Evolutionary conservation across 2,329 filamentous ascomycete genomes (phyloP).

Genomic region (Sphaerulina vaccinii): DNA sequence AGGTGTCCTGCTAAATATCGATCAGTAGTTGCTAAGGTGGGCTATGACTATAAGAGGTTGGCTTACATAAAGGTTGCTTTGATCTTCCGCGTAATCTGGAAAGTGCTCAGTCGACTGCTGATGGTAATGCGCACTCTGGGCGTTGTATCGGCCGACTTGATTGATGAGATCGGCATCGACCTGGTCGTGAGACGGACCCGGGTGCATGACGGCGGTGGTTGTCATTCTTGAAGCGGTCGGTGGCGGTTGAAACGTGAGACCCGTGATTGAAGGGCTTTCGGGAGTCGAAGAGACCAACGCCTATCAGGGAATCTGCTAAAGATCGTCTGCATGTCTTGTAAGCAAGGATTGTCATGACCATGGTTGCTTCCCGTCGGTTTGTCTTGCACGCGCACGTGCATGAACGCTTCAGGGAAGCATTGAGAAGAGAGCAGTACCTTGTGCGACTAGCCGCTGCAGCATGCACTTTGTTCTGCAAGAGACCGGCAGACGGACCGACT

Average conservation of each 20-base stretch:
- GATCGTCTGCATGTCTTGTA: slow-evolving; percentile 37
- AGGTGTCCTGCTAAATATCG: slow-evolving; percentile 28
- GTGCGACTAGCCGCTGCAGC: slow-evolving; percentile 33
- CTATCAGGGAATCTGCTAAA: slow-evolving; percentile 19
- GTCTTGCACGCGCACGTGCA: slow-evolving; percentile 33
- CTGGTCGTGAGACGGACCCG: slow-evolving; percentile 25
- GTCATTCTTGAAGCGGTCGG: slow-evolving; percentile 27
- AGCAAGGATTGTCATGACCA: slow-evolving; percentile 32
- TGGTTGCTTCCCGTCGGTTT: slow-evolving; percentile 30
- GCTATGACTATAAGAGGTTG: not conserved
- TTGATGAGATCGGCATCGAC: slow-evolving; percentile 39
- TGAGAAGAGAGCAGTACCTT: slow-evolving; percentile 30
- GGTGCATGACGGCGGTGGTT: slow-evolving; percentile 29
- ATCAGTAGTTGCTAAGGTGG: slow-evolving; percentile 22
- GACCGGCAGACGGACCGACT: slow-evolving; percentile 19
- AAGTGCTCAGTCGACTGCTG: slow-evolving; percentile 36
- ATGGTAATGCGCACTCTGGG: slow-evolving; percentile 29
- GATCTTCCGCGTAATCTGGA: slow-evolving; percentile 35
- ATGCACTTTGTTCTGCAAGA: slow-evolving; percentile 31
- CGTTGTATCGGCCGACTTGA: slow-evolving; percentile 46
- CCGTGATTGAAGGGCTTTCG: slow-evolving; percentile 19
- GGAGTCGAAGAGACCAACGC: slow-evolving; percentile 18
- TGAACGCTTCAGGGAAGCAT: slow-evolving; percentile 20
- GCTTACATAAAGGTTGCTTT: slow-evolving; percentile 35
- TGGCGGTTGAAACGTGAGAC: slow-evolving; percentile 24